A percentile compares a stretch with the other conserved stretches of the same genome.
These are phyloP conservation scores for Mitragyna speciosa DNA, from an alignment of 257 asterid species.

Conservation along the genomic window DNA sequence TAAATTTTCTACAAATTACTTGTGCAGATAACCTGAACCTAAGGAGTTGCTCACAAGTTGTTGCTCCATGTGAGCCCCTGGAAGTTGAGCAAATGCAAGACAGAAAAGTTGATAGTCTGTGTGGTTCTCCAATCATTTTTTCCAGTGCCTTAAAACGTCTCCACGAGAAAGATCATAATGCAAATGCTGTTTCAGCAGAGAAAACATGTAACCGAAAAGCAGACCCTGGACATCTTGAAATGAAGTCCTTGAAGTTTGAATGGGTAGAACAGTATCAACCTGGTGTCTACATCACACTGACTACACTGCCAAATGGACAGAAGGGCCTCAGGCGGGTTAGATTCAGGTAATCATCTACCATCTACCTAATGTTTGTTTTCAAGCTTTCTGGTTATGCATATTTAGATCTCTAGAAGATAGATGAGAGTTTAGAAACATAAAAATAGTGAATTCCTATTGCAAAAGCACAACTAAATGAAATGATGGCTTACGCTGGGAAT, in stretches of 20 bases:
- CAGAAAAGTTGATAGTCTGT: constrained; percentile 21
- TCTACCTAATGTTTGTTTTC: constrained; percentile 4
- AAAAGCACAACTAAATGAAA: background rate
- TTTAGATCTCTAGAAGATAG: background rate
- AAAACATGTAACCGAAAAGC: constrained; percentile 20
- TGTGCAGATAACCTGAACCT: constrained; percentile 16
- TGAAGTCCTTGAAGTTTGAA: constrained; percentile 26
- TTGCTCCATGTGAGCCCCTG: constrained; percentile 10
- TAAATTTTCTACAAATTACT: constrained; percentile 13
- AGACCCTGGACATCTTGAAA: constrained; percentile 24
- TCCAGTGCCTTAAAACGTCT: constrained; percentile 32
- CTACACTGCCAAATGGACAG: constrained; percentile 31
- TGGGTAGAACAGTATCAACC: constrained; percentile 49
- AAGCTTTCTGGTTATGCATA: background rate
- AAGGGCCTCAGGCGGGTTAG: constrained; percentile 43
- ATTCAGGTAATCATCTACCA: constrained; percentile 41
- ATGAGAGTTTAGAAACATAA: background rate
- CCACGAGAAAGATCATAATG: constrained; percentile 19
- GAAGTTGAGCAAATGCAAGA: constrained; percentile 22
- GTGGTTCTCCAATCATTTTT: constrained; percentile 39
- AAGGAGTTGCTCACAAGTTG: constrained; percentile 14
- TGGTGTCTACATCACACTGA: constrained; percentile 44
- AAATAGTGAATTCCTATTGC: background rate
- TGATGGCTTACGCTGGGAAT: too few species aligned
- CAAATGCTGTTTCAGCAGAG: constrained; percentile 23